Evolutionary conservation across 257 asterid species (phyloP), one percentile per base, ranked within the genome.

Genomic region (Eustoma russellianum): DNA sequence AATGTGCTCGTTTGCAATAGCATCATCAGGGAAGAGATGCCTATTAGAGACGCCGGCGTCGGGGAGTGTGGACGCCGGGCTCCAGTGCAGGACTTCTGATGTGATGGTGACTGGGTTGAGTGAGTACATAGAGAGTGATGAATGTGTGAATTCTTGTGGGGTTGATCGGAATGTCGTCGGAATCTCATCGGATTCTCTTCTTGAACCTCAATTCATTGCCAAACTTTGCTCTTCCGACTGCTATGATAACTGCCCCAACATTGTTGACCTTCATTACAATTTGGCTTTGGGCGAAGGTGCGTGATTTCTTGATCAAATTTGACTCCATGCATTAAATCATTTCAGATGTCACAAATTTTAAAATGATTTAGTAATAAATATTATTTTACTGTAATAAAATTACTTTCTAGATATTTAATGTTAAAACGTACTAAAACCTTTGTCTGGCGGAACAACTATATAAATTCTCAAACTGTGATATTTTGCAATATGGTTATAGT

Each of bases 241-340:
- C 66, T 74, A 71, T 65, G 66, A 58, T 9, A 68, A 75, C 47
- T 88, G 95, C 69, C 79, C 85, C 50, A 85, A 85, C 70, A 70
- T 88, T 46, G 61, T 85, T n/a, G 86, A 82, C 65, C 95, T 88
- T 17, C 83, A 84, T 52, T 75, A 67, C 64, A 75, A 80, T 63
- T 80, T 88, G 17, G 95, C 97, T 38, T 78, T 83, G 24, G 97
- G 80, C 5, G 97, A 88, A 80, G 97, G 95, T 82, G 66, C n/a
- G n/a, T n/a, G n/a, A 19, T 16, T 40, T 33, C 7, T 11, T 5
- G 1, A 7, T 12, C 30, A 7, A 13, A 7, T 6, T 50, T 38
- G 10, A 5, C 5, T 5, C 9, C 41, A 5, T 35, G 41, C 41
- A 35, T 35, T 35, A 35, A 35, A 35, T 35, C 41, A 35, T 35